Conservation (phyloP, 2,329 filamentous ascomycete genomes). For the Alternaria angustiovoidea region DNA sequence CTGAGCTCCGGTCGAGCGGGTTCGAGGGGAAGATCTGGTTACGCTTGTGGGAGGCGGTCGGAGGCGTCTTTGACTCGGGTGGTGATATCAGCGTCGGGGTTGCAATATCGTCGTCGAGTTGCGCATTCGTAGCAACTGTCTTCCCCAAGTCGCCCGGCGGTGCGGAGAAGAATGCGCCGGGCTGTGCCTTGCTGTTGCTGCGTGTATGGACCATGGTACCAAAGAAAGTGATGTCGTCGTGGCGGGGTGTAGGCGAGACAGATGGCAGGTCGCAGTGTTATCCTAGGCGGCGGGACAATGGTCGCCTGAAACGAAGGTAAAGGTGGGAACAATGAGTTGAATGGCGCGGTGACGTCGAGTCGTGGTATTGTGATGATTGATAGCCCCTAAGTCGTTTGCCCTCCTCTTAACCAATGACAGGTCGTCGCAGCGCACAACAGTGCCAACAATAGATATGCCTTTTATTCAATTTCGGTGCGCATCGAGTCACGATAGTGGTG, state of each 20-base stretch:
- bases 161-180: conserved; percentile 29
- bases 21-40: conserved; percentile 47
- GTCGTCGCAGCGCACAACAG: conserved; percentile 18
- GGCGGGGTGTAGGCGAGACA: conserved; percentile 5
- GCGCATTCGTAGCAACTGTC: conserved; percentile 27
- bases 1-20: conserved; percentile 53
- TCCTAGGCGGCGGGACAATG: conserved; percentile 5
- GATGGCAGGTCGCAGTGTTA: background rate
- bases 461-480: conserved; percentile 20
- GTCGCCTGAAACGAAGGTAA: conserved; percentile 13
- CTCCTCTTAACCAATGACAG: conserved; percentile 21
- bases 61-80: conserved; percentile 67
- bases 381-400: conserved; percentile 21
- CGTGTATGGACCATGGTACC: conserved; percentile 5
- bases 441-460: conserved; percentile 10
- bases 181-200: conserved; percentile 5
- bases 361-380: conserved; percentile 20
- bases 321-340: conserved; percentile 17
- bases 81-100: conserved; percentile 62
- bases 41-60: conserved; percentile 62
- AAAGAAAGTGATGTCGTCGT: conserved; percentile 1
- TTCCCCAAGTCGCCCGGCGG: conserved; percentile 25
- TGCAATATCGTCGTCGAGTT: conserved; percentile 39
- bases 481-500: conserved; percentile 10
- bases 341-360: conserved; percentile 28